Percentiles rank a stretch among this genome's conserved stretches.
These are phyloP conservation scores for Acanthamoeba culbertsoni DNA, from an alignment of 208 protist genomes.

Conservation along the genomic window DNA sequence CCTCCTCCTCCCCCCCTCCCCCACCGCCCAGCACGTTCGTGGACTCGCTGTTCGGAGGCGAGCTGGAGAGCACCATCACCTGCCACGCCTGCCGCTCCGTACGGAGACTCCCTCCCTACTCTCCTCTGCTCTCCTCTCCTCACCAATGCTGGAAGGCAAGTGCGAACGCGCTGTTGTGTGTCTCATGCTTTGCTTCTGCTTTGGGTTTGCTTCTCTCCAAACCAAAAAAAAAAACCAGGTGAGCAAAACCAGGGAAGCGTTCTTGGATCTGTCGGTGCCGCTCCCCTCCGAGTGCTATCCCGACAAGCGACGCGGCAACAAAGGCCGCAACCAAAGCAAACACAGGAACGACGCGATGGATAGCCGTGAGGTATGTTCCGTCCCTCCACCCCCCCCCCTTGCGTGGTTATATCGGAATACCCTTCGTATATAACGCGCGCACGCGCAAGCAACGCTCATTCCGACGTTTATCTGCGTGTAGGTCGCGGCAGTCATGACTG, in stretches of 20 bases:
- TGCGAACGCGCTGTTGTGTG: too few relatives aligned
- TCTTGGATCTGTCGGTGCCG: conserved; percentile 68
- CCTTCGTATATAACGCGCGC: too few relatives aligned
- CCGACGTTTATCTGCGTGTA: too few relatives aligned
- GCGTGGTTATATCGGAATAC: too few relatives aligned
- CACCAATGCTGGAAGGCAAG: too few relatives aligned
- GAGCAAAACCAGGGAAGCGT: conserved; percentile 62
- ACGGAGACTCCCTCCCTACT: background rate
- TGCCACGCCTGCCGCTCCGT: conserved; percentile 63
- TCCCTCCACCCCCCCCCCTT: too few relatives aligned
- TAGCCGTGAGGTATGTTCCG: too few relatives aligned
- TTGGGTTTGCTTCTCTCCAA: background rate
- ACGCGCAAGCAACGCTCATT: too few relatives aligned
- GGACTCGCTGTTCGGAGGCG: conserved; percentile 64
- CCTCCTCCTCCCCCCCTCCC: background rate
- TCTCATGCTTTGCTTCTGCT: background rate
- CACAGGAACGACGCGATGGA: background rate
- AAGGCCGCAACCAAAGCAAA: background rate
- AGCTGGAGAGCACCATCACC: conserved; percentile 64
- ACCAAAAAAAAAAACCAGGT: too few relatives aligned
- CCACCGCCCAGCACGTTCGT: conserved; percentile 52
- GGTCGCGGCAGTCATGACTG: too few relatives aligned
- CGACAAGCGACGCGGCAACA: background rate
- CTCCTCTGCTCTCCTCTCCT: background rate
- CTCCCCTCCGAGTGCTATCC: background rate